A percentile compares a stretch with the other conserved stretches of the same genome.
Evolutionary conservation across 1,139 yeast species (phyloP).

Genomic region (Yamadazyma songkhlaensis): DNA sequence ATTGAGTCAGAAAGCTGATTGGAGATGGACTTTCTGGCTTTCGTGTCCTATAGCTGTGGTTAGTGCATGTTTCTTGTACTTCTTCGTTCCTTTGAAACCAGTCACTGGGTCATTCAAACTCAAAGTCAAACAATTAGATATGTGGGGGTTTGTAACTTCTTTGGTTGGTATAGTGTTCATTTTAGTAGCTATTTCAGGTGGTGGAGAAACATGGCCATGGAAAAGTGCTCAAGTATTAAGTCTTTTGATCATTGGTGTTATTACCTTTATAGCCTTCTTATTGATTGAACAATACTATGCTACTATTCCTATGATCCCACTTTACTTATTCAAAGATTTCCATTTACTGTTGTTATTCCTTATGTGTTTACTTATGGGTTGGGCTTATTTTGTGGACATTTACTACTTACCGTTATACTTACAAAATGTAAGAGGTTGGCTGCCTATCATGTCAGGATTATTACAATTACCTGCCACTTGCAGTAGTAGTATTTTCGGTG

Average conservation of each 20-base stretch:
- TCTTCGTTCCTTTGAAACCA: conserved; percentile 27
- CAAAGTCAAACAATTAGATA: conserved; percentile 44
- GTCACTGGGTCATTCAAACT: conserved; percentile 22
- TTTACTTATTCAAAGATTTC: conserved; percentile 45
- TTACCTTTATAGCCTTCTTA: conserved; percentile 33
- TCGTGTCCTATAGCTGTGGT: conserved; percentile 40
- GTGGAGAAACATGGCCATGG: conserved; percentile 53
- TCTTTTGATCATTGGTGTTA: conserved; percentile 44
- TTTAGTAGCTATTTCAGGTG: conserved; percentile 51
- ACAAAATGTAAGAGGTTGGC: conserved; percentile 30
- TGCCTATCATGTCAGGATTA: conserved; percentile 13
- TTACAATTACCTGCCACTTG: conserved; percentile 15
- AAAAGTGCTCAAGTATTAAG: conserved; percentile 43
- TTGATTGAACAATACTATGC: conserved; percentile 30
- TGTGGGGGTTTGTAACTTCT: conserved; percentile 43
- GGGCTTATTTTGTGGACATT: conserved; percentile 41
- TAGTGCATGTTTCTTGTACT: conserved; percentile 20
- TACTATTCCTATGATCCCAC: conserved; percentile 46
- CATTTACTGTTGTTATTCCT: conserved; percentile 32
- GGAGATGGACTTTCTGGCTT: conserved; percentile 51
- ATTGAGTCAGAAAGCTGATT: conserved; percentile 37
- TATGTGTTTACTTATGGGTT: conserved; percentile 46
- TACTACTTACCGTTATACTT: conserved; percentile 49
- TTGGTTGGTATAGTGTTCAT: conserved; percentile 42
- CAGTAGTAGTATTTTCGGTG: conserved; percentile 16